Percentiles rank a stretch among this genome's conserved stretches.
Evolutionary conservation across 257 asterid species (phyloP).

Genomic region (Nicotiana benthamiana): DNA sequence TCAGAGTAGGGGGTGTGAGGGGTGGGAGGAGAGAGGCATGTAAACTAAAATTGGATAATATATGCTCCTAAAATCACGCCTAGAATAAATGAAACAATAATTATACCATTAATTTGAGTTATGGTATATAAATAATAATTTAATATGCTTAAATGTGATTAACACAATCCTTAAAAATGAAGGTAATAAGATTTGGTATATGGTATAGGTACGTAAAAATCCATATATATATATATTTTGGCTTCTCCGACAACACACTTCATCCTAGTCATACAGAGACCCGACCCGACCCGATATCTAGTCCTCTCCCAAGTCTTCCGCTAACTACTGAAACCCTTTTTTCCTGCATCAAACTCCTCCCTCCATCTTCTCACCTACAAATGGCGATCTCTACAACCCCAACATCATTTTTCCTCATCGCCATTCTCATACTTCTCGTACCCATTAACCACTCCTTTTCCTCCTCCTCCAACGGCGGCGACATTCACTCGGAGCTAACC

Average conservation of each 20-base stretch:
- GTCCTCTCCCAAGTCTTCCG: background rate
- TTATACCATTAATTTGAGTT: too few relatives aligned
- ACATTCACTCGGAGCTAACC: background rate
- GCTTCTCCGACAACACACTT: background rate
- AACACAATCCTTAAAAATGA: too few relatives aligned
- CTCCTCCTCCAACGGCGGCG: background rate
- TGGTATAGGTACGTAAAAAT: too few relatives aligned
- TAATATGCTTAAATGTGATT: too few relatives aligned
- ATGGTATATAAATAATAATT: too few relatives aligned
- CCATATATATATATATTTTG: too few relatives aligned
- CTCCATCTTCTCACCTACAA: background rate
- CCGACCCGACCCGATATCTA: background rate
- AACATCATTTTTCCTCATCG: background rate
- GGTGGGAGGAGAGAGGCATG: too few relatives aligned
- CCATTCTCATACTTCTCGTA: background rate
- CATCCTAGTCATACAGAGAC: background rate
- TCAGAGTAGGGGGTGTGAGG: too few relatives aligned
- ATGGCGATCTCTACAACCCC: constrained; percentile 1
- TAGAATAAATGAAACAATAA: too few relatives aligned
- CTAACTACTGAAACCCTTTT: background rate
- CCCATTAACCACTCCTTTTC: background rate
- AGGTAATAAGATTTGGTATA: too few relatives aligned
- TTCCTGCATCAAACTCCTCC: background rate
- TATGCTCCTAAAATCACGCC: too few relatives aligned
- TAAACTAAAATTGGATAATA: too few relatives aligned